Base-by-base conservation (phyloP, 1,284 basidiomycete genomes). In the Garcileccinum viscosum region DNA sequence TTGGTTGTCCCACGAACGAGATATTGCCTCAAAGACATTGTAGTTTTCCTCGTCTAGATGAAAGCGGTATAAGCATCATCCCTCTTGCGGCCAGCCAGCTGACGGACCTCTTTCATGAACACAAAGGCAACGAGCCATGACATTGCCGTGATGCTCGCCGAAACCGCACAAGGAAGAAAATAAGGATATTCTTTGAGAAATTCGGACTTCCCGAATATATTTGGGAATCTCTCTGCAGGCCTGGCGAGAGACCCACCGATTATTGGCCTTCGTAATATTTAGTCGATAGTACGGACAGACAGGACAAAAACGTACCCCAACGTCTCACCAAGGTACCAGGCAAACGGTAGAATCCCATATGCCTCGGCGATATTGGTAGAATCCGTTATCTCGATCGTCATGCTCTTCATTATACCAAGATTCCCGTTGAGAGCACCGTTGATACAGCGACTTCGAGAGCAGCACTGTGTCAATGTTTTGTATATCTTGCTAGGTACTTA, bases 171-270 rank as follows among this genome's bases (percentile, higher is more conserved):
- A 0, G 91, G 88, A 12, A 93, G 81, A 74, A 92, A 91, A 80
- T 93, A 92, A 0, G 91, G 90, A 78, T 88, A 90, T 65, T 84
- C 76, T 64, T 82, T 84, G 82, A 89, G 83, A 73, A 93, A 90
- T 56, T 76, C 70, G 0, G 78, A 80, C 70, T 78, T 67, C 12
- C 84, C 84, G 73, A 92, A 92, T 0, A 85, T 37, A 1, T 70
- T 67, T 0, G 88, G 90, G 70, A 90, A 91, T 32, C 85, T 84
- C 60, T 91, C 88, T 35, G 83, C 82, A 3, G 91, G 91, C 30
- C 82, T 84, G 22, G 88, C 85, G 17, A 92, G 78, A 14, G 82
- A 80, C 5, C 91, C 91, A 42, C 91, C 91, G 15, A 92, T 84
- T 37, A 91, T 76, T 15, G 90, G 89, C 4, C 89, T 90, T 64